Conservation (phyloP, 306 rosid genomes). For the Prosopis cineraria region DNA sequence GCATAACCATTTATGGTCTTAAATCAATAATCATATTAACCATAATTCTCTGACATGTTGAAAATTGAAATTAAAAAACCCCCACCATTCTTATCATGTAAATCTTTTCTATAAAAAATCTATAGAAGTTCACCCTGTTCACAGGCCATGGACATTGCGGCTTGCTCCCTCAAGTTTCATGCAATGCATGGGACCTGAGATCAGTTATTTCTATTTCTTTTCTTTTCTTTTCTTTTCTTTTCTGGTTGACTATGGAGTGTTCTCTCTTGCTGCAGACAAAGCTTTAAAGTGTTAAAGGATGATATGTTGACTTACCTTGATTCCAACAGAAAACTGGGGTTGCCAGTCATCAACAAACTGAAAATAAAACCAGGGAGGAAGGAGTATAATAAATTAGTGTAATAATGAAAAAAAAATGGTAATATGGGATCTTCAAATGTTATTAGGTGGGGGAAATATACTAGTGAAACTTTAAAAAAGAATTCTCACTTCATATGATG, state of each 20-base stretch:
- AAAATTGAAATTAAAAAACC: conserved; percentile 22
- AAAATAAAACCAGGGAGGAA: conserved; percentile 37
- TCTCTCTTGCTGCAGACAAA: conserved; percentile 8
- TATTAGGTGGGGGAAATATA: conserved; percentile 21
- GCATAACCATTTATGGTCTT: neutral
- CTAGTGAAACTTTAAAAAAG: conserved; percentile 33
- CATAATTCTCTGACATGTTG: conserved; percentile 10
- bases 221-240: no score
- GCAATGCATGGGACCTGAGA: neutral
- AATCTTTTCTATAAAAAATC: neutral
- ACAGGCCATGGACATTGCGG: neutral
- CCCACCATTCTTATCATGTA: conserved; percentile 22
- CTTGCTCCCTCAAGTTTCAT: neutral
- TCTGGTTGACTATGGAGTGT: neutral
- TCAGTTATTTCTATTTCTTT: conserved; percentile 22
- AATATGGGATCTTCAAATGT: neutral
- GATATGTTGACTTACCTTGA: conserved; percentile 58
- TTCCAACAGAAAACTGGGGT: conserved; percentile 85
- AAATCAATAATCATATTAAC: neutral
- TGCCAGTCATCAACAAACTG: conserved; percentile 87
- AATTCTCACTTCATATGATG: conserved; percentile 69
- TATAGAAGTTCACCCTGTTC: neutral
- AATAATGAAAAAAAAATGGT: conserved; percentile 14
- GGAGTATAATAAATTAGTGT: conserved; percentile 20
- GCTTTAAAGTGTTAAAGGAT: neutral